Evolutionary conservation across 73 alveolate genomes (phyloP), one percentile per base, ranked within the genome.

Genomic region (Paramecium pentaurelia): DNA sequence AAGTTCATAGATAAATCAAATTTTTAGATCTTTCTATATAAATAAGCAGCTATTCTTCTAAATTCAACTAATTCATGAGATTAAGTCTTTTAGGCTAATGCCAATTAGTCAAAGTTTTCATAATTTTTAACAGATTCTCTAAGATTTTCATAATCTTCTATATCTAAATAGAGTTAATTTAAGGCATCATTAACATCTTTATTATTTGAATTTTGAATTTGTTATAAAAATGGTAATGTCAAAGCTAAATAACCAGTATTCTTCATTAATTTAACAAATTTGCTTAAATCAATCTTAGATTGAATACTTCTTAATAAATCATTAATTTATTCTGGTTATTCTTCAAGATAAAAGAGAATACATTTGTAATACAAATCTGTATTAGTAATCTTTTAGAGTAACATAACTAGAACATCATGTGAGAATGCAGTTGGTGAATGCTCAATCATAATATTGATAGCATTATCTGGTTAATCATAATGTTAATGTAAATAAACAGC

Each of bases 341-440:
- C 99, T 85, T 97, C 99, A 11, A 98, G 97, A 92, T 98, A 98
- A 96, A 98, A 98, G 86, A 96, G 95, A 94, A 98, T 97, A 80
- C 99, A 96, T 95, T 96, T 95, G 95, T 97, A 97, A 95, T 95
- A 97, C 58, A 98, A 95, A 93, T 98, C 99, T 40, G 97, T 96
- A 88, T 97, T 98, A 2, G 99, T 88, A 28, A 96, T 99, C 96
- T 98, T 97, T 92, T 95, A 93, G 75, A 98, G 88, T 92, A 95
- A 96, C 91, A 97, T 97, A 83, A 97, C 97, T 94, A 96, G 97
- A 58, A 93, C 88, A 86, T 97, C 99, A 92, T 98, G 99, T 51
- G 96, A 95, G 97, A 98, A 98, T 51, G 99, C 98, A 38, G 97
- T 88, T 37, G 99, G 99, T 3, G 99, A 98, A 93, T 98, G 99